These are phyloP conservation scores for Aspergillus diversus DNA, from an alignment of 495 filamentous ascomycete genomes.

Conservation along the genomic window DNA sequence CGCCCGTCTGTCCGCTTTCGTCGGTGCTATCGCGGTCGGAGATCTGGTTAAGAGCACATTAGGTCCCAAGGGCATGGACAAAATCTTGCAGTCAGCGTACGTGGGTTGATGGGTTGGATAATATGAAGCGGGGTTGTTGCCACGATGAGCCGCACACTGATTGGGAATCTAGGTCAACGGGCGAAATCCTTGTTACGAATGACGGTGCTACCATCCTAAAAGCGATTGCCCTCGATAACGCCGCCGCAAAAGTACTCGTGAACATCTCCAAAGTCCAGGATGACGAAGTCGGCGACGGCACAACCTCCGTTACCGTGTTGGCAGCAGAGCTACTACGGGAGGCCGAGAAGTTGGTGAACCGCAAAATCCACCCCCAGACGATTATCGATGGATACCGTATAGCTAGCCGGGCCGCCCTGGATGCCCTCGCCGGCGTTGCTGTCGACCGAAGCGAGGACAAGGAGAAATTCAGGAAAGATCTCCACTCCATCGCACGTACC, in stretches of 20 bases:
- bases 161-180: slow-evolving; percentile 70
- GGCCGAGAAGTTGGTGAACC: slow-evolving; percentile 93
- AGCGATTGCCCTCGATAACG: slow-evolving; percentile 98
- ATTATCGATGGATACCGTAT: slow-evolving; percentile 99
- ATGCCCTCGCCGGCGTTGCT: slow-evolving; percentile 79
- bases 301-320: slow-evolving; percentile 87
- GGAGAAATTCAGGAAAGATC: slow-evolving; percentile 84
- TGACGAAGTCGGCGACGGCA: slow-evolving; percentile 97
- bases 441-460: slow-evolving; percentile 85
- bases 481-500: slow-evolving; percentile 90
- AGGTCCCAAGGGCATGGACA: slow-evolving; percentile 99
- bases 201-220: slow-evolving; percentile 98
- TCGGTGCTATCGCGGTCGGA: slow-evolving; percentile 96
- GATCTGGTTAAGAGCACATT: slow-evolving; percentile 97
- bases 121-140: slow-evolving; percentile 25
- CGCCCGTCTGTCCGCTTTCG: slow-evolving; percentile 94
- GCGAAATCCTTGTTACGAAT: slow-evolving; percentile 97
- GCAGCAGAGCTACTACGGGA: slow-evolving; percentile 94
- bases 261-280: slow-evolving; percentile 99
- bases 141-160: slow-evolving; percentile 17
- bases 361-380: slow-evolving; percentile 98
- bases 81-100: slow-evolving; percentile 97
- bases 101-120: slow-evolving; percentile 29
- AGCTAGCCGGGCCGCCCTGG: slow-evolving; percentile 85
- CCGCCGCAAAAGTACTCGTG: slow-evolving; percentile 90